Evolutionary conservation across 805 yeast genomes (phyloP).

Genomic region (Myxozyma neotropica): DNA sequence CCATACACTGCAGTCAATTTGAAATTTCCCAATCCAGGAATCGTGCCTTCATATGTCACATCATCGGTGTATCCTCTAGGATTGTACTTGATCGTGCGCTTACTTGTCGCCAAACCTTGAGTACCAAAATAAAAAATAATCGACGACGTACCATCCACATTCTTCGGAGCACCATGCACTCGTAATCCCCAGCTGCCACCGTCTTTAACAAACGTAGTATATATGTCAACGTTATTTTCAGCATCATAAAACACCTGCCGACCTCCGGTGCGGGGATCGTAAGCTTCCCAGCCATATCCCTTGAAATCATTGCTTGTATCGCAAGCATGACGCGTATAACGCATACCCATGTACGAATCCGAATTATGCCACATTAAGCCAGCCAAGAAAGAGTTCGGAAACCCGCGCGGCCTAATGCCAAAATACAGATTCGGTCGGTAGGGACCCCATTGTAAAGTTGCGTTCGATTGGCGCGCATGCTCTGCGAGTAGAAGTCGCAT

Average conservation of each 20-base stretch:
- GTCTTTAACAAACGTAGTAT: conserved; percentile 76
- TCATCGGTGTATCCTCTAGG: conserved; percentile 39
- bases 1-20: conserved; percentile 61
- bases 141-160: conserved; percentile 53
- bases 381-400: conserved; percentile 71
- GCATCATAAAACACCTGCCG: conserved; percentile 70
- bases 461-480: conserved; percentile 47
- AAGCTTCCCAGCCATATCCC: conserved; percentile 81
- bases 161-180: conserved; percentile 64
- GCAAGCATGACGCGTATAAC: conserved; percentile 64
- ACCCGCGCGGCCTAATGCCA: conserved; percentile 74
- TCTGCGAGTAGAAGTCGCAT: conserved; percentile 28
- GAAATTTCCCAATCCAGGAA: conserved; percentile 71
- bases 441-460: conserved; percentile 85
- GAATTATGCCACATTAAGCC: conserved; percentile 90
- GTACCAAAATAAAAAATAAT: conserved; percentile 78
- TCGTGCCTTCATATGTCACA: conserved; percentile 52
- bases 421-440: conserved; percentile 83
- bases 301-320: conserved; percentile 70
- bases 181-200: conserved; percentile 68
- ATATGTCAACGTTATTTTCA: conserved; percentile 62
- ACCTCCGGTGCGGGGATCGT: conserved; percentile 89
- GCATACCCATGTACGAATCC: conserved; percentile 57
- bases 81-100: conserved; percentile 34
- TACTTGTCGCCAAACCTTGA: conserved; percentile 49